Base-by-base conservation (phyloP, 208 protist species). In the Crithidia acanthocephali region DNA sequence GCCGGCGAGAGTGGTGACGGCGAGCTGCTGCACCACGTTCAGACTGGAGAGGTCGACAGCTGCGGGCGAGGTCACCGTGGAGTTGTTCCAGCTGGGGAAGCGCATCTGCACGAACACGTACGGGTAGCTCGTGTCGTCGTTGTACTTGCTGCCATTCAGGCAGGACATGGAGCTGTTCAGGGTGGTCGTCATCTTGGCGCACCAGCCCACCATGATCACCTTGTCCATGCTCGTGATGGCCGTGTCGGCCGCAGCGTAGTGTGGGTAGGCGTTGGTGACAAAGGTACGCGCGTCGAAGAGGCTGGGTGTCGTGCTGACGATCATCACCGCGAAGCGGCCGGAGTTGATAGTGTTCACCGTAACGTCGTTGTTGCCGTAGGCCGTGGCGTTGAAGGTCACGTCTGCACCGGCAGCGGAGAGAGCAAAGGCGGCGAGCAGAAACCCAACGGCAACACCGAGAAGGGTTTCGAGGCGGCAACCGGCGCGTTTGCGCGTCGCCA, bases 181-280 rank as follows among this genome's bases (percentile, higher is more conserved):
- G 13, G 10, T 10, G 18, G 5, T 32, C 9, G 2, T 1, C 42
- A 27, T 52, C 40, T 30, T 42, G 23, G 51, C 70, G 16, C 70
- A 75, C 70, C 70, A 75, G 22, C 50, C 50, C 11, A 75, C 70
- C 28, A 75, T 44, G 9, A 37, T 33, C 53, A 75, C 70, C 28
- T 33, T 47, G 42, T 58, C 50, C 50, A 59, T 28, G 50, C 62
- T 68, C 28, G 15, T 22, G 28, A 75, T 63, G 28, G 70, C 51
- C 0, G 7, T 20, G 44, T 68, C 45, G 13, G 52, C 59, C 9
- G 18, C 25, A 25, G 52, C 42, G 61, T 61, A 63, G 42, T 68
- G 50, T 15, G 18, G 45, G 61, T 63, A 75, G 8, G 64, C 27
- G 8, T n/a, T 50, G 10, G 1, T 4, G 15, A 30, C 22, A 45